Evolutionary conservation across 2,329 filamentous ascomycete genomes (phyloP), one percentile per base, ranked within the genome.

Genomic region (Teratosphaeria pseudoeucalypti): DNA sequence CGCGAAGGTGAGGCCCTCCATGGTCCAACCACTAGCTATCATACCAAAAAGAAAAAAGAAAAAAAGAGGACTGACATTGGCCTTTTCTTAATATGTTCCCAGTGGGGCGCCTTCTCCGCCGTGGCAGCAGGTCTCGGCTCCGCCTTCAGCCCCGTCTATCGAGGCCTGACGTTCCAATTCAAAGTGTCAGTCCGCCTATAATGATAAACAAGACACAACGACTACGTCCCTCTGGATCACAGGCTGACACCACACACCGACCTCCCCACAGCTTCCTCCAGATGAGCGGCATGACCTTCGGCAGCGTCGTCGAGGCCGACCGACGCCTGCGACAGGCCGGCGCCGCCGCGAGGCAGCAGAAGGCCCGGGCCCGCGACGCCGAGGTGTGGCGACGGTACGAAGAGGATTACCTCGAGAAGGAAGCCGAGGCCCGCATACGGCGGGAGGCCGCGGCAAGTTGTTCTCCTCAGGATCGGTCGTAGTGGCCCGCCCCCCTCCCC

Each of bases 221-320:
- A 23, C 23, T 23, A 2, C 23, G 2, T 23, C 2, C 1, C 23
- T 23, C 23, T 23, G 23, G 23, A 23, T 23, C 23, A 23, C 2
- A 2, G 37, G 16, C 37, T 39, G 37, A 39, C 37, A 32, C 29
- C 49, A 5, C 32, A 55, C 68, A 92, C 89, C 34, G 92, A 89
- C 70, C 77, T 92, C 16, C 88, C 6, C 32, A 55, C 68, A 92
- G 89, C 34, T 92, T 90, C 70, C 77, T 92, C 16, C 88, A 91
- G 72, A 90, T 91, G 86, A 89, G 86, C n/a, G 86, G 85, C 61
- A 92, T 92, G 88, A 85, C 88, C n/a, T 69, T 90, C 37, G 89
- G 89, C 52, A 81, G 84, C 68, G 88, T 89, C 81, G 80, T 92
- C 58, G 87, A 90, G 76, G 89, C 88, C 2, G 89, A 92, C 69